Evolutionary conservation across 805 yeast genomes (phyloP), one percentile per base, ranked within the genome.

Genomic region (Blastobotrys mokoenaii): DNA sequence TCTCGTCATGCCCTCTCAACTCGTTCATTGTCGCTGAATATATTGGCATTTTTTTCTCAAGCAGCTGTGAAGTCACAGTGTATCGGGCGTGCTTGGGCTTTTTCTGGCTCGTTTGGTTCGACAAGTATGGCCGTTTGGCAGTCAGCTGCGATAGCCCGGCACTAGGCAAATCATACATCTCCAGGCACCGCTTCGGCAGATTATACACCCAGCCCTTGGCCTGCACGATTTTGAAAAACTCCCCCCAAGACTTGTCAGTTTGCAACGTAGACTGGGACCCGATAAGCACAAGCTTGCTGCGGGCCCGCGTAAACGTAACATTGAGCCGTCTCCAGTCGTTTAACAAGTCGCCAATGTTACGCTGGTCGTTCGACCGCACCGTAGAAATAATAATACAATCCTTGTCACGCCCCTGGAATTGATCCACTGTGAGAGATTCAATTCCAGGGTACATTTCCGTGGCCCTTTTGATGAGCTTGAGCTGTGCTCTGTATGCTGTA

Each of bases 401-500:
- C 57, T 90, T 93, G 63, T 93, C 99, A 46, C 97, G 73, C 0
- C 98, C 99, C 65, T 93, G 98, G 57, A 84, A 90, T 58, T 83
- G 86, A 63, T 93, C 99, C 0, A 97, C 97, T 0, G 99, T 93
- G 46, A 90, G 68, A 29, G 85, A 72, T 53, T 93, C 97, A 27
- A 93, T 64, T 0, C 69, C 74, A 7, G 66, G 60, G 18, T 64
- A 12, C 51, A 59, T 35, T 47, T 55, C 49, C 60, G 60, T 34
- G 34, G 49, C 56, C 20, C 62, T 61, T 38, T 58, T 53, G 36
- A 83, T 63, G n/a, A 72, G 59, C 29, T 72, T 59, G 29, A 88
- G 63, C 59, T 93, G 99, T 0, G 89, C 86, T 33, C 94, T 70
- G 62, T 93, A 90, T 44, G 87, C 77, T 0, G 97, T 81, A 80